These are phyloP conservation scores for Domatiomyces catenatus DNA, from an alignment of 2,329 filamentous ascomycete species.

Conservation along the genomic window DNA sequence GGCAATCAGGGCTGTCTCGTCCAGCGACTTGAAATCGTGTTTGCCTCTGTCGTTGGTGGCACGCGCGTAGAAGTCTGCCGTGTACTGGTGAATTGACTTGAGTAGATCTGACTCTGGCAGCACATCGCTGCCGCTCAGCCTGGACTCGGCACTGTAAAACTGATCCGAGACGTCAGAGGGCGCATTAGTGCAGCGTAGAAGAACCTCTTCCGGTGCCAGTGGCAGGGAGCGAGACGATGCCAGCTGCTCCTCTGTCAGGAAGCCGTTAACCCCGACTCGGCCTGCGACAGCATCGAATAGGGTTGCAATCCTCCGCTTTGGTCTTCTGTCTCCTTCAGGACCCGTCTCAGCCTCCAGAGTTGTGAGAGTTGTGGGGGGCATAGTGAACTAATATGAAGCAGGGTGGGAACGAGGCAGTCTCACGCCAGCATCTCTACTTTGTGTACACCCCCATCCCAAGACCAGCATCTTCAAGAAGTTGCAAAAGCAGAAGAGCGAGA, in stretches of 20 bases:
- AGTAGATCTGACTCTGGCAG: conserved; percentile 44
- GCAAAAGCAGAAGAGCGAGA: not conserved
- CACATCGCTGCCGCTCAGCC: conserved; percentile 14
- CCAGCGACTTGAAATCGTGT: conserved; percentile 38
- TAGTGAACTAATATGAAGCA: not conserved
- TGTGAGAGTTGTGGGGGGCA: not conserved
- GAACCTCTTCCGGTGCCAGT: conserved; percentile 42
- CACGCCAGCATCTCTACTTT: not conserved
- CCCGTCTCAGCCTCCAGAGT: not conserved
- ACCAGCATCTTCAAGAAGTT: not conserved
- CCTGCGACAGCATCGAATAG: conserved; percentile 46
- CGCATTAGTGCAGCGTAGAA: conserved; percentile 35
- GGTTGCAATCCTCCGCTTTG: conserved; percentile 21
- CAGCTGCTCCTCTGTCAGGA: conserved; percentile 16
- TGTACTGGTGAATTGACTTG: conserved; percentile 41
- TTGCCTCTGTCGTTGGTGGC: conserved; percentile 21
- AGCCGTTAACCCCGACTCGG: conserved; percentile 29
- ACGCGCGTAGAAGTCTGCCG: conserved; percentile 39
- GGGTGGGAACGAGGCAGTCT: not conserved
- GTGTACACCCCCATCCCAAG: not conserved
- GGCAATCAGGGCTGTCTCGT: conserved; percentile 47
- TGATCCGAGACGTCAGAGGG: conserved; percentile 38
- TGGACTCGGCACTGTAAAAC: conserved; percentile 36
- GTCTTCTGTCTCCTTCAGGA: not conserved
- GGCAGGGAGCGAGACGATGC: conserved; percentile 18